phyloP scores from a whole-genome alignment of 2,329 filamentous ascomycete genomes.

The Alternaria hordeiaustralica region DNA sequence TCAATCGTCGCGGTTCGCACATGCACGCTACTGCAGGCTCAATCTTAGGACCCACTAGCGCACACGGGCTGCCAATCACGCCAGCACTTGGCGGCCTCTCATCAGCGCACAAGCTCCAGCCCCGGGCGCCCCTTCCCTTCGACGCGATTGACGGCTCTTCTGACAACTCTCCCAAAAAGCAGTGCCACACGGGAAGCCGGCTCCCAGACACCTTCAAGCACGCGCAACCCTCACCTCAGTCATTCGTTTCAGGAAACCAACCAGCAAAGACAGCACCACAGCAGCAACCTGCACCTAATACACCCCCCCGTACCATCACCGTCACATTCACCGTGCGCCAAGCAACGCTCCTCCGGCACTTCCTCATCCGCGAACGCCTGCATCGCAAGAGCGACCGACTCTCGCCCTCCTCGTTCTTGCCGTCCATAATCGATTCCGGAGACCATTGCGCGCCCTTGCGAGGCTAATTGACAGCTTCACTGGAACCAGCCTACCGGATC shows the following conservation, averaged over 20 bases:
- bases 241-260: slow-evolving; percentile 44
- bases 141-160: slow-evolving; percentile 16
- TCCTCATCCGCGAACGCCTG: slow-evolving; percentile 24
- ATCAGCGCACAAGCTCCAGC: slow-evolving; percentile 16
- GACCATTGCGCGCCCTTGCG: background rate
- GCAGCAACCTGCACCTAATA: slow-evolving; percentile 22
- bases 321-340: slow-evolving; percentile 22
- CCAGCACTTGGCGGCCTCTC: slow-evolving; percentile 1
- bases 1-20: slow-evolving; percentile 4
- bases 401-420: slow-evolving; percentile 1
- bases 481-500: slow-evolving; percentile 5
- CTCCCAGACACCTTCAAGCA: slow-evolving; percentile 14
- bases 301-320: slow-evolving; percentile 5
- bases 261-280: slow-evolving; percentile 12
- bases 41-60: slow-evolving; percentile 6
- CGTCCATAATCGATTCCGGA: background rate
- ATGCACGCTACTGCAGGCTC: background rate
- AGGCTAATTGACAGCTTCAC: slow-evolving; percentile 6
- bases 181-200: slow-evolving; percentile 24
- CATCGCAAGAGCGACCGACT: slow-evolving; percentile 21
- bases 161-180: slow-evolving; percentile 24
- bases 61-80: slow-evolving; percentile 18
- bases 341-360: slow-evolving; percentile 26
- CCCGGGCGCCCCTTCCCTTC: slow-evolving; percentile 20
- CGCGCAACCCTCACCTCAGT: slow-evolving; percentile 45